Evolutionary conservation across 371 early-diverging fungal species (phyloP).

Genomic region (Umbelopsis sp.): DNA sequence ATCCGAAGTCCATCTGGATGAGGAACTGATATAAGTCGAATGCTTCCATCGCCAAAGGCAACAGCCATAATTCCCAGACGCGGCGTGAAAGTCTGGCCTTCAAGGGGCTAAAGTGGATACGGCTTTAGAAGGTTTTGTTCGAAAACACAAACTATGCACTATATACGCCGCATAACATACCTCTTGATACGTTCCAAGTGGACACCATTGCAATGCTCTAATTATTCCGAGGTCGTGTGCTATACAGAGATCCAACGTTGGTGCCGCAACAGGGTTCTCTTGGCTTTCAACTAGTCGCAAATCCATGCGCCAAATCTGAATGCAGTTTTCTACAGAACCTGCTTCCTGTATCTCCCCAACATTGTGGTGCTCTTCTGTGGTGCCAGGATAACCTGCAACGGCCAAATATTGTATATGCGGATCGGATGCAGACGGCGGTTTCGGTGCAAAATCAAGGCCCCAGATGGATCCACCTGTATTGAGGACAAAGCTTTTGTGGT

Average conservation of each 20-base stretch:
- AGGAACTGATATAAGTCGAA: slow-evolving; percentile 58
- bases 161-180: background rate
- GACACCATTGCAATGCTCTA: slow-evolving; percentile 63
- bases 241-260: slow-evolving; percentile 56
- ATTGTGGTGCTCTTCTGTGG: slow-evolving; percentile 45
- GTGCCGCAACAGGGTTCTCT: slow-evolving; percentile 29
- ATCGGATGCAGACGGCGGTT: slow-evolving; percentile 30
- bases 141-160: background rate
- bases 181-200: slow-evolving; percentile 51
- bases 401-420: slow-evolving; percentile 59
- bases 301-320: slow-evolving; percentile 62
- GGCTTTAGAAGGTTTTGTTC: background rate
- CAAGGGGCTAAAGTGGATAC: background rate
- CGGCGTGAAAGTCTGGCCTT: slow-evolving; percentile 20
- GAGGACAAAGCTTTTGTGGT: slow-evolving; percentile 26
- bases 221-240: slow-evolving; percentile 62
- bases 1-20: slow-evolving; percentile 47
- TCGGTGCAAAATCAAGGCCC: slow-evolving; percentile 67
- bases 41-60: slow-evolving; percentile 59
- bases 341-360: slow-evolving; percentile 38
- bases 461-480: slow-evolving; percentile 69
- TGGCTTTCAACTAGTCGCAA: slow-evolving; percentile 5
- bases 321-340: slow-evolving; percentile 32
- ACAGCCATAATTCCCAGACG: slow-evolving; percentile 63
- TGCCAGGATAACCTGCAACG: slow-evolving; percentile 58